Evolutionary conservation across 2,329 filamentous ascomycete species (phyloP), one percentile per base, ranked within the genome.

Genomic region (Hymenoscyphus occultus): DNA sequence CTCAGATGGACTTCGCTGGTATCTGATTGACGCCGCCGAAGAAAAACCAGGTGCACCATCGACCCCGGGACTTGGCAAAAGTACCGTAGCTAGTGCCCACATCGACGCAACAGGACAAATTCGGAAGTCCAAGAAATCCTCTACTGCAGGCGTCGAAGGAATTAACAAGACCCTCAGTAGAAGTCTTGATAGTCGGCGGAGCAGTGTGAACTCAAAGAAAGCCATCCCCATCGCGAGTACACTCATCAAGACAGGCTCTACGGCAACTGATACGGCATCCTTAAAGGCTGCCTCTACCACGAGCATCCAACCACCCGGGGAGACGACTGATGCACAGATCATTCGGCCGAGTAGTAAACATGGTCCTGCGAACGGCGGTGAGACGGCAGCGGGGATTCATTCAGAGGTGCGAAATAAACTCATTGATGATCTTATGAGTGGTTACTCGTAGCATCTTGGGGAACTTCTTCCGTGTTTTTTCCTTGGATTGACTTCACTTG

Each of bases 1-100:
- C 13, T 97, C 93, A 0, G 95, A 99, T 73, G 95, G 95, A 2
- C 80, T 99, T 59, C 88, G 94, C 40, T 99, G 95, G 95, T 98
- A 97, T 77, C 84, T 99, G 5, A 89, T 99, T 42, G 94, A 99
- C 75, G 95, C 95, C 0, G 84, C 86, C 1, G 95, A 99, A 78
- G 95, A 99, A 77, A 97, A 97, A 74, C 87, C 92, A 0, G 90
- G 90, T 1, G 93, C 93, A 54, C 95, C 95, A 0, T 89, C 90
- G n/a, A 98, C 94, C 0, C 94, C 95, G 0, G 93, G 94, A 0
- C 84, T 97, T 63, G 92, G 91, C 48, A 97, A 96, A 77, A 93
- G 90, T 69, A 98, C 95, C 0, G 93, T 97, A 16, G 92, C 92
- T 13, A 90, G 91, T 48, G 93, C 92, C 68, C 90, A 90, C 62